Conservation (phyloP, 352 stramenopile species). For the Pythium folliculosum region DNA sequence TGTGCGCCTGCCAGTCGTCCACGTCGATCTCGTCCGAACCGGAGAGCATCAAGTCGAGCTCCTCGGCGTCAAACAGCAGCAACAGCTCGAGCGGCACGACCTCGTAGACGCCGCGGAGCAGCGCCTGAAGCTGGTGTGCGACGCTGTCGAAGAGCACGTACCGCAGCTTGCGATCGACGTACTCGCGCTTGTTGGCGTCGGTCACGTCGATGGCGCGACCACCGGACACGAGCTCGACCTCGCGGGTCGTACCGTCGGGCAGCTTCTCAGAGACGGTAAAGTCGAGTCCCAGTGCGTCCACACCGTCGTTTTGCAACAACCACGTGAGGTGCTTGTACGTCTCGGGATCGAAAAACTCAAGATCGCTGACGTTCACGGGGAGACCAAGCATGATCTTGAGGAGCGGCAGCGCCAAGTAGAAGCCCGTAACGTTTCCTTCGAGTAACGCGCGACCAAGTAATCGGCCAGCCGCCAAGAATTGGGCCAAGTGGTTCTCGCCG, state of each 20-base stretch:
- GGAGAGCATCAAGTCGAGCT: slow-evolving; percentile 92
- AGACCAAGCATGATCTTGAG: slow-evolving; percentile 98
- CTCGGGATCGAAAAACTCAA: slow-evolving; percentile 83
- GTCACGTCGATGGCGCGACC: slow-evolving; percentile 82
- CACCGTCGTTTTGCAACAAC: slow-evolving; percentile 57
- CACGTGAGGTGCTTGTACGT: slow-evolving; percentile 64
- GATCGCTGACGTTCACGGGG: slow-evolving; percentile 93
- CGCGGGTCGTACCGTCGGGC: slow-evolving; percentile 19
- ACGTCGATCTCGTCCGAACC: slow-evolving; percentile 89
- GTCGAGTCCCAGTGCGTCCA: slow-evolving; percentile 56
- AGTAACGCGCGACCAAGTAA: slow-evolving; percentile 63
- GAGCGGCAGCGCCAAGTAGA: slow-evolving; percentile 93
- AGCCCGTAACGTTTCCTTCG: slow-evolving; percentile 93
- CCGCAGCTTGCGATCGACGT: slow-evolving; percentile 88
- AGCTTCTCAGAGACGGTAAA: slow-evolving; percentile 56
- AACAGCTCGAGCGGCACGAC: slow-evolving; percentile 88
- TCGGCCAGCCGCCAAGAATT: slow-evolving; percentile 60
- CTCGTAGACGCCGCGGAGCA: slow-evolving; percentile 92
- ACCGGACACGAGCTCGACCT: slow-evolving; percentile 57
- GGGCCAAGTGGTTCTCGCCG: slow-evolving; percentile 65
- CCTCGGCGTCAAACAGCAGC: slow-evolving; percentile 92
- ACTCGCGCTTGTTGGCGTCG: slow-evolving; percentile 93
- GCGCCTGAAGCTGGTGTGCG: slow-evolving; percentile 55
- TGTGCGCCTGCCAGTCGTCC: slow-evolving; percentile 87
- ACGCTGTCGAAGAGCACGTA: slow-evolving; percentile 88